phyloP scores from a whole-genome alignment of 1,139 yeast species.

The Arxiozyma telluris region DNA sequence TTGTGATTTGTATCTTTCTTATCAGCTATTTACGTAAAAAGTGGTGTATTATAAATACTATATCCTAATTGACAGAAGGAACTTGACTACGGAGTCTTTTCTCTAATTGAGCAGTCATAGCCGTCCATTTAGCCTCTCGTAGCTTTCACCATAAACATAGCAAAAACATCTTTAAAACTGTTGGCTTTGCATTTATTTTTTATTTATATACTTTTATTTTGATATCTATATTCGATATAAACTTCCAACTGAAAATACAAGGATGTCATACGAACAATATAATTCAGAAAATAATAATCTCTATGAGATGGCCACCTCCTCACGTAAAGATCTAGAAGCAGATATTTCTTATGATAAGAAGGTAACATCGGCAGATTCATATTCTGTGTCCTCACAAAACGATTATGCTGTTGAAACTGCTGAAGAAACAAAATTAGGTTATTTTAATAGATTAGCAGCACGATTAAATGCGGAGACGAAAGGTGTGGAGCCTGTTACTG shows the following conservation, averaged over 20 bases:
- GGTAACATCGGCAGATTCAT: not conserved
- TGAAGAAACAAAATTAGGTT: slow-evolving; percentile 14
- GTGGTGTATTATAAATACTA: not conserved
- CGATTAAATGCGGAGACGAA: slow-evolving; percentile 38
- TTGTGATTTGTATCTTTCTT: not conserved
- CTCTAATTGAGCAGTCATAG: too few relatives aligned
- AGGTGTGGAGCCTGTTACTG: slow-evolving; percentile 42
- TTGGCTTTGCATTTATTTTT: not conserved
- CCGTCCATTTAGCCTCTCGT: not conserved
- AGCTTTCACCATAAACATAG: not conserved
- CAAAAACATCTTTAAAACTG: not conserved
- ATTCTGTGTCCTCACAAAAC: not conserved
- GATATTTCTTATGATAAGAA: slow-evolving; percentile 1
- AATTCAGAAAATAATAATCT: slow-evolving; percentile 2
- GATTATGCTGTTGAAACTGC: slow-evolving; percentile 7
- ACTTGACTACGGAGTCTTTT: not conserved
- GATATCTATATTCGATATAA: not conserved
- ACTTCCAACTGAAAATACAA: not conserved
- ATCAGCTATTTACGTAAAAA: too few relatives aligned
- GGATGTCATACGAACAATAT: slow-evolving; percentile 1
- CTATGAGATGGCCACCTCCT: slow-evolving; percentile 2
- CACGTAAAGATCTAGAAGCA: slow-evolving; percentile 1
- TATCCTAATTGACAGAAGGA: too few relatives aligned
- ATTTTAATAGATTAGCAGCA: slow-evolving; percentile 31
- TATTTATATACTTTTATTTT: too few relatives aligned